phyloP scores from a whole-genome alignment of 1,284 basidiomycete species.

The Fomitopsis schrenkii region DNA sequence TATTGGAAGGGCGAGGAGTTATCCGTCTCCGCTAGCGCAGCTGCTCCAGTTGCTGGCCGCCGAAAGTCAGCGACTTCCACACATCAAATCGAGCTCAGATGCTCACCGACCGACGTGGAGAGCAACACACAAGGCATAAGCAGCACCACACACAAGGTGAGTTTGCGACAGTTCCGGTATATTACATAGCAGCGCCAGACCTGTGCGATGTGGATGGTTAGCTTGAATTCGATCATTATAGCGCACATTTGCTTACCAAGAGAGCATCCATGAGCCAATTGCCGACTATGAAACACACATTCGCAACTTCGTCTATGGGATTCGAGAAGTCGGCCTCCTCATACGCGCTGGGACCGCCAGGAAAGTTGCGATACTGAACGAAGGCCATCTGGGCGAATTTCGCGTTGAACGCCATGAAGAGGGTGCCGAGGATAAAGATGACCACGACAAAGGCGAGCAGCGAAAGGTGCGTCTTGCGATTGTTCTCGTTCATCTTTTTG shows the following conservation, averaged over 20 bases:
- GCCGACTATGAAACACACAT: constrained; percentile 2
- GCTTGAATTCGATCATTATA: too few species aligned
- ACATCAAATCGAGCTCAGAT: neutral
- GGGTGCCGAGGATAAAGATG: constrained; percentile 8
- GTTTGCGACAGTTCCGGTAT: neutral
- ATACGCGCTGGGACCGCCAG: constrained; percentile 7
- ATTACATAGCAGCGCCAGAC: neutral
- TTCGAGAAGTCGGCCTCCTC: constrained; percentile 5
- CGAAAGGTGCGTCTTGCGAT: neutral
- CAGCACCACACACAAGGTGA: neutral
- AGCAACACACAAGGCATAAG: neutral
- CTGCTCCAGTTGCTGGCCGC: neutral
- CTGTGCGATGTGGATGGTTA: neutral
- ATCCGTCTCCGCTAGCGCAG: neutral
- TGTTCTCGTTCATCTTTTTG: neutral
- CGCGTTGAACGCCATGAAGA: neutral
- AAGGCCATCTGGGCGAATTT: constrained; percentile 8
- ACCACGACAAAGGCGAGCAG: constrained; percentile 1
- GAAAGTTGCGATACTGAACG: constrained; percentile 7
- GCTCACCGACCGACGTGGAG: neutral
- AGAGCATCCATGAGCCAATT: constrained; percentile 7
- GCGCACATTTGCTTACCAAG: neutral
- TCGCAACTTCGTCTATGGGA: constrained; percentile 1
- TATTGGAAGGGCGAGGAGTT: neutral
- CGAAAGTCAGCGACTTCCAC: too few species aligned